Evolutionary conservation across 2,329 filamentous ascomycete species (phyloP).

Genomic region (Phyllosticta citribraziliensis): DNA sequence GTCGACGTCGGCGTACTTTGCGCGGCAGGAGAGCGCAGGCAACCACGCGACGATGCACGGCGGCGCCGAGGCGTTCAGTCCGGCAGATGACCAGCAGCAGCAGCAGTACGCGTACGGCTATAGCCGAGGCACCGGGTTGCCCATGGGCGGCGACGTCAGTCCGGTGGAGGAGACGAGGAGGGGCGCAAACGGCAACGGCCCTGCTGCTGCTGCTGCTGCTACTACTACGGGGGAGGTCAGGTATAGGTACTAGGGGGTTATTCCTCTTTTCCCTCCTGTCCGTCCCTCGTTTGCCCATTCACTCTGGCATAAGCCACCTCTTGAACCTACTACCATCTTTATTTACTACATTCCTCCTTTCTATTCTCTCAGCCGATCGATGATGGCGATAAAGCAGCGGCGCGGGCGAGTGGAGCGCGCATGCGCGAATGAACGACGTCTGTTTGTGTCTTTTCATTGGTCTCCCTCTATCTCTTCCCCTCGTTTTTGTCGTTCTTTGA

Average conservation of each 20-base stretch:
- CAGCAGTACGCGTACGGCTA: no score
- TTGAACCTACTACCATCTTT: no score
- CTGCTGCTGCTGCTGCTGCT: background rate
- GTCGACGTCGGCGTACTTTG: constrained; percentile 32
- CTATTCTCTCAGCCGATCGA: no score
- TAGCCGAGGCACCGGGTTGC: background rate
- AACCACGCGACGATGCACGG: constrained; percentile 40
- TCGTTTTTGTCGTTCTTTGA: no score
- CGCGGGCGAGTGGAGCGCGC: no score
- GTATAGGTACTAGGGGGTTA: background rate
- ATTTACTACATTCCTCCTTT: no score
- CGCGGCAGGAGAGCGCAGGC: constrained; percentile 33
- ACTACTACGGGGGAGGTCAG: background rate
- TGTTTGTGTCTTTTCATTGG: no score
- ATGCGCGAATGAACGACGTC: no score
- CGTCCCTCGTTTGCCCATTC: background rate
- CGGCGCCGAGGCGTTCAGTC: constrained; percentile 9
- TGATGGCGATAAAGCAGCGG: no score
- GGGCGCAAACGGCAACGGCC: background rate
- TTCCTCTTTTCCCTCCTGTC: background rate
- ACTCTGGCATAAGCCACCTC: background rate
- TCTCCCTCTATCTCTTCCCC: no score
- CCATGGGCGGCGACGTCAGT: background rate
- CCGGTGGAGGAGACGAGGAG: constrained; percentile 8
- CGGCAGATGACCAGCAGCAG: background rate